Evolutionary conservation across 2,329 filamentous ascomycete genomes (phyloP), one percentile per base, ranked within the genome.

Genomic region (Geosmithia flava): DNA sequence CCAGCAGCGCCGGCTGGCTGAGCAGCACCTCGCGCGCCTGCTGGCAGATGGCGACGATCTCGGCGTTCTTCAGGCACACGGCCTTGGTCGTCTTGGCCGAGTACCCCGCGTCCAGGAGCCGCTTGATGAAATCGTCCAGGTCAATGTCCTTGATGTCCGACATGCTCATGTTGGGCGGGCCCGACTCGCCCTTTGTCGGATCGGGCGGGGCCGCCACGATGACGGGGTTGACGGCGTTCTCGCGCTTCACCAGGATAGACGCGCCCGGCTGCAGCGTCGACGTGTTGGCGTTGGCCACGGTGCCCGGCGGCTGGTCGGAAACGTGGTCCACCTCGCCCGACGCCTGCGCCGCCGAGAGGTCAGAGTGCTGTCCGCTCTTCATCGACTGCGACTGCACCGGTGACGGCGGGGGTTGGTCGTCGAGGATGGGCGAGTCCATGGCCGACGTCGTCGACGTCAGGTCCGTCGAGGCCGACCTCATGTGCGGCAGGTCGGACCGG

Each of bases 1-100:
- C 93, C 49, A 98, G 69, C 20, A 98, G 73, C 1, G 93, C 89
- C 3, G 93, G 93, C 61, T 98, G 93, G 5, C 85, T 89, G 7
- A 98, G 72, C 53, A 98, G 87, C 10, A 91, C 77, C 65, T 98
- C 93, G 50, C 90, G 80, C 3, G 86, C 90, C 49, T 88, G 86
- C 53, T 85, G 81, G 64, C 93, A 98, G 54, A 98, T 91, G 51
- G 91, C 89, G 44, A 83, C 85, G 54, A 98, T 97, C 65, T 98
- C 93, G 40, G 93, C 93, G 62, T 98, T 97, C 72, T 95, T 96
- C 51, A 98, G 74, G 58, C 90, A 96, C 20, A 97, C 91, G 20
- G 89, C 88, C 74, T 98, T 98, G 53, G 93, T 97, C 56, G 96
- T 87, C 67, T 98, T 98, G 54, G 89, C 89, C 43, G 89, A 86